Percentiles rank a stretch among this genome's conserved stretches.
phyloP scores from a whole-genome alignment of 140 eudicot species.

The Oenanthe javanica region DNA sequence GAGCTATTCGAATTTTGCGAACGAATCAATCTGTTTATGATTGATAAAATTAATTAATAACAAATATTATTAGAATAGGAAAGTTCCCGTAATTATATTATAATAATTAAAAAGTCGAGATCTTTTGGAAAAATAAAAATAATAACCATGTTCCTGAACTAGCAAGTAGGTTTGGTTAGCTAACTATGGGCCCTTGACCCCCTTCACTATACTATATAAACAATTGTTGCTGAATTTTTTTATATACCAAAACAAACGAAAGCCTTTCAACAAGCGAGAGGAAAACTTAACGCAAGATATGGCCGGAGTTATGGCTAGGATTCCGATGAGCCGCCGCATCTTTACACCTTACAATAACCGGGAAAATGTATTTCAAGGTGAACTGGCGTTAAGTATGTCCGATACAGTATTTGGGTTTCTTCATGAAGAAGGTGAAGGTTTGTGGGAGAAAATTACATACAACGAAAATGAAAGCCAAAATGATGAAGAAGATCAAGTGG shows the following conservation, averaged over 20 bases:
- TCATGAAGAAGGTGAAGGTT: slow-evolving; percentile 36
- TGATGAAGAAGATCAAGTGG: slow-evolving; percentile 42
- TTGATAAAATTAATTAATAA: too few relatives aligned
- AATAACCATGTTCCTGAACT: neutral
- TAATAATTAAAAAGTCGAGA: neutral
- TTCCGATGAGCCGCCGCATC: slow-evolving; percentile 52
- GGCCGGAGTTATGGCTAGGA: slow-evolving; percentile 43
- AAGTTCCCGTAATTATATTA: neutral
- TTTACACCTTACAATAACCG: slow-evolving; percentile 24
- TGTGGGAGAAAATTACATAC: slow-evolving; percentile 15
- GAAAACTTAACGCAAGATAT: neutral
- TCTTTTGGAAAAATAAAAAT: neutral
- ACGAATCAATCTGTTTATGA: too few relatives aligned
- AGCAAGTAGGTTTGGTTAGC: neutral
- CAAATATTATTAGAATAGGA: too few relatives aligned
- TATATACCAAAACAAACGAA: neutral
- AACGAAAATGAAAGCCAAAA: neutral
- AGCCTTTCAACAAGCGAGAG: neutral
- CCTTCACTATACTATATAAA: neutral
- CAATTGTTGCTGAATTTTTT: neutral
- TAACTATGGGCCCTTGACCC: neutral
- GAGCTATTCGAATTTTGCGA: too few relatives aligned
- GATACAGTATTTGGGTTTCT: slow-evolving; percentile 81
- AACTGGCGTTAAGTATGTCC: slow-evolving; percentile 34
- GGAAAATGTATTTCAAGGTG: slow-evolving; percentile 26